A percentile compares a stretch with the other conserved stretches of the same genome.
Evolutionary conservation across 2,329 filamentous ascomycete genomes (phyloP).

Genomic region (Neonectria sp.): DNA sequence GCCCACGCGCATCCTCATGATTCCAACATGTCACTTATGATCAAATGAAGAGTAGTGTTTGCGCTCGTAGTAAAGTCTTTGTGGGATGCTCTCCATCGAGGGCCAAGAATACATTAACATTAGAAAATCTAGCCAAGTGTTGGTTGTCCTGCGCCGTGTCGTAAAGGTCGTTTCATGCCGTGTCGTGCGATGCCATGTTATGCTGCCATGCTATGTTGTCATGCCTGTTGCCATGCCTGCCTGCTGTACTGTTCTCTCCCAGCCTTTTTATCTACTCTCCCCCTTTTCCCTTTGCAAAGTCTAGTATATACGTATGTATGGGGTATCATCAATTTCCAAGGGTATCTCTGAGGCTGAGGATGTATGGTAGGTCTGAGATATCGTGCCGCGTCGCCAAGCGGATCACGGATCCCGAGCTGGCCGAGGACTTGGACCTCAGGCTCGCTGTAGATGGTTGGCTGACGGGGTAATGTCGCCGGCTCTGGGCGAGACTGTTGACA

Average conservation of each 20-base stretch:
- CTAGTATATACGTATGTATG: conserved; percentile 29
- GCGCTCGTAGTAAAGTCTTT: not conserved
- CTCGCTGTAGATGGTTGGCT: conserved; percentile 58
- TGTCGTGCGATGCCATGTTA: conserved; percentile 17
- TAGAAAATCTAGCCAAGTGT: conserved; percentile 36
- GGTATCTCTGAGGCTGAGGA: conserved; percentile 54
- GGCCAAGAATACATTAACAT: conserved; percentile 39
- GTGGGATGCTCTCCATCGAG: conserved; percentile 1
- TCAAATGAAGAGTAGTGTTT: not conserved
- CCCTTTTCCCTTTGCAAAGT: conserved; percentile 9
- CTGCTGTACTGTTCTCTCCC: conserved; percentile 18
- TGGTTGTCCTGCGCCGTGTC: conserved; percentile 27
- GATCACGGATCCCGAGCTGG: conserved; percentile 62
- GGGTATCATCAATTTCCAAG: conserved; percentile 42
- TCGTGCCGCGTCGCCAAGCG: conserved; percentile 60
- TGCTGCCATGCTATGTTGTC: not conserved
- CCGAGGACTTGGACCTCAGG: conserved; percentile 55
- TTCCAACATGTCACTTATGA: not conserved
- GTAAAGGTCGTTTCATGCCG: conserved; percentile 40
- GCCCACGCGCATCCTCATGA: too few relatives aligned
- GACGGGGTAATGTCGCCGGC: conserved; percentile 57
- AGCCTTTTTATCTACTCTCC: not conserved
- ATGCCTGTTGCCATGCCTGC: conserved; percentile 2
- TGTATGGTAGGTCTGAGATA: conserved; percentile 53
- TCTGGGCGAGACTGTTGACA: conserved; percentile 59